Evolutionary conservation across 2,329 filamentous ascomycete genomes (phyloP), one percentile per base, ranked within the genome.

Genomic region (Raffaelea arxii): DNA sequence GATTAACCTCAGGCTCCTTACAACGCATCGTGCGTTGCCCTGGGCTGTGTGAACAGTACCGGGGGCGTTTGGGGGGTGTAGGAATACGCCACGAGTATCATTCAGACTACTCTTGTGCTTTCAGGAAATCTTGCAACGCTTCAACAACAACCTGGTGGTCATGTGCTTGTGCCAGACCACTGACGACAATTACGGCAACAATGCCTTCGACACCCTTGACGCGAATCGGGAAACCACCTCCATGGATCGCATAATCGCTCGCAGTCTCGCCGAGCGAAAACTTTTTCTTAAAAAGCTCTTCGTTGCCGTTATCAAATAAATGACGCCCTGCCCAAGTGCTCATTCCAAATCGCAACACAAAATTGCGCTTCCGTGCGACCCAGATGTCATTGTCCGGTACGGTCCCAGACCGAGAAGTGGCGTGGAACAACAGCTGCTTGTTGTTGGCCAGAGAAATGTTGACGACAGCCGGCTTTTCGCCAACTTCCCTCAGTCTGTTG

Each of bases 111-210:
- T n/a, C n/a, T n/a, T n/a, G n/a, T n/a, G n/a, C n/a, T n/a, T n/a
- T n/a, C 22, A 43, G 25, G 41, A 32, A 43, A 14, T 6, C 41
- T 11, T 32, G 41, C 24, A 43, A 12, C 14, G 41, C 30, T 18
- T 89, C 82, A 1, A 85, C 74, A 57, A 91, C 79, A 32, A 89
- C 76, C 9, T 78, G 78, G 62, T 92, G 86, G 62, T 90, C 85
- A 65, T 89, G 76, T 55, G 85, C 72, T 63, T 89, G 82, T 67
- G 80, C 83, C 61, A 91, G 62, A 4, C 86, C 86, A 57, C 80
- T 84, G 1, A 91, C 82, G 18, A 89, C 78, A 22, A 89, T 78
- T 1, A 87, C 80, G 1, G 77, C 86, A 9, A 89, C 80, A 3
- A 88, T 66, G 1, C 85, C 86, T 65, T 90, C 85, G 1, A 90